Evolutionary conservation across 805 yeast genomes (phyloP).

Genomic region (Pichia membranifaciens): DNA sequence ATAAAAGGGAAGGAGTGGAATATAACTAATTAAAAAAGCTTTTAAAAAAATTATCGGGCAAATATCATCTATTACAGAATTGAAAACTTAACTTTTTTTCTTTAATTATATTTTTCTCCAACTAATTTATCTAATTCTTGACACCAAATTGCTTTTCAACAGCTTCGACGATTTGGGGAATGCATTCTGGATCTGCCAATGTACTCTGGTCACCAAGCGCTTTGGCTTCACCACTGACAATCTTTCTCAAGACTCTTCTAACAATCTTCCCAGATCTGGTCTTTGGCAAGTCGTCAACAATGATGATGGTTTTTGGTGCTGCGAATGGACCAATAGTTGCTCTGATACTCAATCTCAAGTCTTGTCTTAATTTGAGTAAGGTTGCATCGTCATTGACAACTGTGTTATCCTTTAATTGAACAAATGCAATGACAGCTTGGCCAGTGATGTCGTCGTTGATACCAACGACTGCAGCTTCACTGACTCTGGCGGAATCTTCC

Average conservation of each 20-base stretch:
- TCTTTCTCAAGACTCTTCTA: slow-evolving; percentile 95
- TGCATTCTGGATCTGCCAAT: slow-evolving; percentile 78
- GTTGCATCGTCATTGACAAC: slow-evolving; percentile 33
- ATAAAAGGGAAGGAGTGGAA: too few species aligned
- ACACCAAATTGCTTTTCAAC: slow-evolving; percentile 45
- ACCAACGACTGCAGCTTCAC: slow-evolving; percentile 97
- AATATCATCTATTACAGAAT: too few species aligned
- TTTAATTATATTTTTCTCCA: background rate
- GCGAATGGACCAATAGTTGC: slow-evolving; percentile 93
- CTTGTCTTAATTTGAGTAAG: slow-evolving; percentile 59
- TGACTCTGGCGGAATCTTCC: slow-evolving; percentile 65
- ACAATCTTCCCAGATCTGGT: slow-evolving; percentile 98
- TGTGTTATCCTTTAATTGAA: slow-evolving; percentile 61
- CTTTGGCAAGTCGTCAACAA: slow-evolving; percentile 92
- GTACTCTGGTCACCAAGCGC: slow-evolving; percentile 91
- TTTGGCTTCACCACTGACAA: slow-evolving; percentile 86
- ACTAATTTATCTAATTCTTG: slow-evolving; percentile 22
- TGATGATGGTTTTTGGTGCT: slow-evolving; percentile 78
- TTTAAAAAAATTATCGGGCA: too few species aligned
- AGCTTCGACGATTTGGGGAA: slow-evolving; percentile 65
- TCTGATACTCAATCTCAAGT: slow-evolving; percentile 81
- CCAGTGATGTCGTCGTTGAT: slow-evolving; percentile 93
- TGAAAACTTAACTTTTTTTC: too few species aligned
- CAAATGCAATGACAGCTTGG: slow-evolving; percentile 95
- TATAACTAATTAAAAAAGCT: too few species aligned